phyloP scores from a whole-genome alignment of 2,329 filamentous ascomycete genomes.

The Cercospora citrullina region DNA sequence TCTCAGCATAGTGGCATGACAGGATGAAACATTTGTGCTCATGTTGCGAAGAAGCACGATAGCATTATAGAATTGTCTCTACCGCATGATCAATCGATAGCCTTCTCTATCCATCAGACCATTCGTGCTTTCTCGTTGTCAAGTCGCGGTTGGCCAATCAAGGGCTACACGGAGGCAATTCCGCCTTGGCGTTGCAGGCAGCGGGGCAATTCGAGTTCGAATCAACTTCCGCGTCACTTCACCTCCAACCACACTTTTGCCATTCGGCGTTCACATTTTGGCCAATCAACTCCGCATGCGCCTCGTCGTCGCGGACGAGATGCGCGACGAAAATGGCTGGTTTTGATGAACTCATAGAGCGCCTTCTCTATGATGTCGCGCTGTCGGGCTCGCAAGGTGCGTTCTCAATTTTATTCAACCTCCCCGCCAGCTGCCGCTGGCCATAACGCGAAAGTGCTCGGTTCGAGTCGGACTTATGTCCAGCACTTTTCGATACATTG shows the following conservation, averaged over 20 bases:
- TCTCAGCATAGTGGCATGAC: too few relatives aligned
- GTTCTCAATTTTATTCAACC: conserved; percentile 32
- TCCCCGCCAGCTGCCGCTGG: background rate
- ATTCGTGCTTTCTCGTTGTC: background rate
- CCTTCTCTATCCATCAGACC: background rate
- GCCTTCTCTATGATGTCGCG: conserved; percentile 60
- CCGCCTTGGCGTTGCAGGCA: background rate
- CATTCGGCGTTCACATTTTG: background rate
- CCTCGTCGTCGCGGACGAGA: conserved; percentile 12
- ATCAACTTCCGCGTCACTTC: conserved; percentile 7
- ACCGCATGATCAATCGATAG: too few relatives aligned
- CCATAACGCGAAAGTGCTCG: background rate
- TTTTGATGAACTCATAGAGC: conserved; percentile 59
- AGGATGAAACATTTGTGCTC: too few relatives aligned
- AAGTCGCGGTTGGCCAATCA: background rate
- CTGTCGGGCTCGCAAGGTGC: conserved; percentile 59
- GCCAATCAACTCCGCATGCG: background rate
- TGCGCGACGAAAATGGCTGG: conserved; percentile 38
- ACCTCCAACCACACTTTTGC: conserved; percentile 9
- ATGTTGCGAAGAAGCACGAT: too few relatives aligned
- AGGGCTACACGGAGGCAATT: too few relatives aligned
- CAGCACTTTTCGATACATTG: background rate
- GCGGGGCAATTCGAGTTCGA: conserved; percentile 6
- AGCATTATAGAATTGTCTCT: too few relatives aligned
- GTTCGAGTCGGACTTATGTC: conserved; percentile 13